Evolutionary conservation across 768 basidiomycete genomes (phyloP).

Genomic region (Cubamyces lactineus): DNA sequence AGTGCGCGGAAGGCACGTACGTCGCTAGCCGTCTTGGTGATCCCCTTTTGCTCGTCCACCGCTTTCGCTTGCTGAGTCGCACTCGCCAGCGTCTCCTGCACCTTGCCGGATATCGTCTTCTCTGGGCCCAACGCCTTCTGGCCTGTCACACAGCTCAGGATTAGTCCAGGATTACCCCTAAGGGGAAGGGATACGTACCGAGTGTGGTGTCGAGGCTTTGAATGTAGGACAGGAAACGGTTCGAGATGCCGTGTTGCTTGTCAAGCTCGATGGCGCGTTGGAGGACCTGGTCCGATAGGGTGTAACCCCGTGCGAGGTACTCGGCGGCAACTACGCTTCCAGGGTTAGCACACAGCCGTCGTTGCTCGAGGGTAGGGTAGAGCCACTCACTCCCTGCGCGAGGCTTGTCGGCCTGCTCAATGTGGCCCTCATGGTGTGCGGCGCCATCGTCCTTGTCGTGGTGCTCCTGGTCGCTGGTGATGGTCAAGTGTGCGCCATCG

Average conservation of each 20-base stretch:
- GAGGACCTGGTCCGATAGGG: conserved; percentile 74
- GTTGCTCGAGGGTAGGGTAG: background rate
- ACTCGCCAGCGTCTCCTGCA: conserved; percentile 63
- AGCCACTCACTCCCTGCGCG: conserved; percentile 70
- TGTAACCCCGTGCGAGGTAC: conserved; percentile 90
- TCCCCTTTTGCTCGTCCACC: conserved; percentile 83
- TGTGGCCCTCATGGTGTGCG: conserved; percentile 41
- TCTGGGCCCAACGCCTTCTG: conserved; percentile 75
- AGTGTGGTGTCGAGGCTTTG: conserved; percentile 68
- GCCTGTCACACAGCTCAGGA: conserved; percentile 12
- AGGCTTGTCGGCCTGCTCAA: conserved; percentile 92
- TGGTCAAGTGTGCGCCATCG: conserved; percentile 68
- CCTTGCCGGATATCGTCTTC: conserved; percentile 76
- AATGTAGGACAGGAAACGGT: conserved; percentile 82
- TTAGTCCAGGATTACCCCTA: background rate
- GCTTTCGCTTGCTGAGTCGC: conserved; percentile 71
- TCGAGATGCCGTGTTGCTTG: conserved; percentile 84
- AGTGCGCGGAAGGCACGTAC: conserved; percentile 40
- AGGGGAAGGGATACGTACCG: conserved; percentile 40
- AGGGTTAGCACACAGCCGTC: background rate
- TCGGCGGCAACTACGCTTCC: conserved; percentile 77
- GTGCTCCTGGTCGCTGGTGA: conserved; percentile 70
- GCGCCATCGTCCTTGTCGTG: conserved; percentile 54
- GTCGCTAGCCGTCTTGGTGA: conserved; percentile 67
- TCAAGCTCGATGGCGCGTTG: conserved; percentile 83